Evolutionary conservation across 352 stramenopile genomes (phyloP), one percentile per base, ranked within the genome.

Genomic region (Phytophthora multivora): DNA sequence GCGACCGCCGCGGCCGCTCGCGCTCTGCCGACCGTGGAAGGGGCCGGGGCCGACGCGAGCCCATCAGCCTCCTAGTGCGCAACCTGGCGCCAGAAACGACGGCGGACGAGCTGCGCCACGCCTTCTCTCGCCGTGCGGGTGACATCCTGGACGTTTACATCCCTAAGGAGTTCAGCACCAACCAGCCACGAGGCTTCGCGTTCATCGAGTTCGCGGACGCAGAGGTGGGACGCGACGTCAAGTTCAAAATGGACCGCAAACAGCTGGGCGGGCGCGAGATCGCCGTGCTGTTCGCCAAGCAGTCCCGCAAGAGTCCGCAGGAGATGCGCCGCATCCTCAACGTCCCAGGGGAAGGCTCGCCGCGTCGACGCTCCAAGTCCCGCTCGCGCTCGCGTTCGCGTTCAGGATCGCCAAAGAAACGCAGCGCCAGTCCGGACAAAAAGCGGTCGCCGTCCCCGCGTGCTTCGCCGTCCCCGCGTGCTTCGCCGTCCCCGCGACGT

Each of bases 191-290:
- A 25, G 89, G 88, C 13, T 97, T 96, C 67, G 89, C 84, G 0
- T 93, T 93, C 63, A 87, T 93, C 21, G 84, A 93, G 75, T 90
- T 93, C 56, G 61, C 59, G 4, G 84, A 93, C 48, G 66, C 71
- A 26, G 78, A 69, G 18, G 76, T 89, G n/a, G 84, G 77, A 3
- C 71, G 84, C 11, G 80, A 90, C 25, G 66, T 89, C 33, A 93
- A 93, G 73, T 75, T 82, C 58, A 64, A 79, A 55, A 91, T 91
- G 81, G 84, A 93, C 52, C 81, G 84, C 47, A 79, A 76, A 41
- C 74, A 71, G 19, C 69, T 93, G 8, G 71, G 84, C 30, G 84
- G 81, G 8, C 74, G 71, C n/a, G 84, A 93, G 70, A 88, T 93
- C 41, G 81, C 79, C 5, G 84, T 93, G 47, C 64, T 93, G 8